phyloP scores from a whole-genome alignment of 306 rosid species.

The Fragaria iinumae region DNA sequence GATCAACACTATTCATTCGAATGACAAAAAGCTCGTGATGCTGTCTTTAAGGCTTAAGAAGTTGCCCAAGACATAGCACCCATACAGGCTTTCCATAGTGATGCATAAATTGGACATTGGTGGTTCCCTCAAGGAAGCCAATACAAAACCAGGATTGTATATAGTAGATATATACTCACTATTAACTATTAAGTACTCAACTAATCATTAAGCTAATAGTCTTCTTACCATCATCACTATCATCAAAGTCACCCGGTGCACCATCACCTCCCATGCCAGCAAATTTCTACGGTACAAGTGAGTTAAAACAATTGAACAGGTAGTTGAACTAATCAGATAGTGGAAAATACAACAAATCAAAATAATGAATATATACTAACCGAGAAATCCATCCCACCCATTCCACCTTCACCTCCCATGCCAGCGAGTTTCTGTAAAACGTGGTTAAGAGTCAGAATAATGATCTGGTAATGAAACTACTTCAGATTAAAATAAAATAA shows the following conservation, averaged over 20 bases:
- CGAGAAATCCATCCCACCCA: conserved; percentile 21
- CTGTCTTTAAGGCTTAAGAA: neutral
- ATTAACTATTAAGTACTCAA: neutral
- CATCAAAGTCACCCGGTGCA: conserved; percentile 24
- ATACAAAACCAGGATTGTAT: neutral
- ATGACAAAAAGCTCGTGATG: neutral
- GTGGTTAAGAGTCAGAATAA: neutral
- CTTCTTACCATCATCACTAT: conserved; percentile 23
- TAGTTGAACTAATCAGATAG: neutral
- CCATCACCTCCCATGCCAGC: conserved; percentile 57
- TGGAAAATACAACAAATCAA: neutral
- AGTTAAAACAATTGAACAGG: neutral
- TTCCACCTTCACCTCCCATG: conserved; percentile 40
- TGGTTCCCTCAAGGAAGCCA: neutral
- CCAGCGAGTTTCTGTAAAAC: conserved; percentile 68
- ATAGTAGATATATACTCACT: neutral
- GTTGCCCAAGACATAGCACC: neutral
- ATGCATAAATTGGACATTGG: neutral
- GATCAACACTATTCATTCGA: neutral
- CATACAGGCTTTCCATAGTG: neutral
- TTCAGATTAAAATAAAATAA: neutral
- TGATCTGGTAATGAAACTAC: neutral
- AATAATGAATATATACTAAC: neutral
- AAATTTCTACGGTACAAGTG: conserved; percentile 51
- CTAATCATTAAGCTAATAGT: neutral